Evolutionary conservation across 768 basidiomycete species (phyloP), one percentile per base, ranked within the genome.

Genomic region (Exsudoporus frostii): DNA sequence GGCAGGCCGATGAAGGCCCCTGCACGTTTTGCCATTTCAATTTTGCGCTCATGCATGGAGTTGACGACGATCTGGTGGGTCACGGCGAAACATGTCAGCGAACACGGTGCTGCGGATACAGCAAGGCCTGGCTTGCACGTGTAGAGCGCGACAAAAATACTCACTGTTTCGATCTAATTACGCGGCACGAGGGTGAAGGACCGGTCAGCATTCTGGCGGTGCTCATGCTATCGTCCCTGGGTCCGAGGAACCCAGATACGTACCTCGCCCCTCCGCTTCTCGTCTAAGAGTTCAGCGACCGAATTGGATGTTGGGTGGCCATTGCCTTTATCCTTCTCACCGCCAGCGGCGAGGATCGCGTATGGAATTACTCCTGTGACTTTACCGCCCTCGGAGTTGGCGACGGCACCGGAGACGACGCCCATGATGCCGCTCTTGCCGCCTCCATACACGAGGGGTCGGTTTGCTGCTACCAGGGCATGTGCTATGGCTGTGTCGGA

Each of bases 361-460:
- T 75, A 78, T 0, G 93, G 94, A 25, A 90, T 73, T 40, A 98
- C 74, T 4, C 93, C 93, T 5, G 81, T 87, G 24, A 88, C 89
- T 38, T 78, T 72, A 1, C 92, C 91, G 9, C 88, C 87, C 4
- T 73, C 72, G 6, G 15, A 30, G 53, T 85, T 76, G 8, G 89
- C 73, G 1, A 80, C 86, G 1, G 87, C 72, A 13, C 75, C 72
- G 0, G 90, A 88, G 9, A 94, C 84, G 42, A 80, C 68, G 56
- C 94, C 94, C 94, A 97, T 97, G 56, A 96, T 77, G 1, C 94
- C 94, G 39, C 77, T 76, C 19, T 77, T 76, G 0, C 92, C 94
- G 7, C 94, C 94, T 2, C 94, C 94, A 65, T 97, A 98, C 3
- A 98, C 79, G 14, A 97, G 76, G 4, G 84, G 80, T 3, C 85